Evolutionary conservation across 805 yeast genomes (phyloP).

Genomic region (Dipodascus geniculatus): DNA sequence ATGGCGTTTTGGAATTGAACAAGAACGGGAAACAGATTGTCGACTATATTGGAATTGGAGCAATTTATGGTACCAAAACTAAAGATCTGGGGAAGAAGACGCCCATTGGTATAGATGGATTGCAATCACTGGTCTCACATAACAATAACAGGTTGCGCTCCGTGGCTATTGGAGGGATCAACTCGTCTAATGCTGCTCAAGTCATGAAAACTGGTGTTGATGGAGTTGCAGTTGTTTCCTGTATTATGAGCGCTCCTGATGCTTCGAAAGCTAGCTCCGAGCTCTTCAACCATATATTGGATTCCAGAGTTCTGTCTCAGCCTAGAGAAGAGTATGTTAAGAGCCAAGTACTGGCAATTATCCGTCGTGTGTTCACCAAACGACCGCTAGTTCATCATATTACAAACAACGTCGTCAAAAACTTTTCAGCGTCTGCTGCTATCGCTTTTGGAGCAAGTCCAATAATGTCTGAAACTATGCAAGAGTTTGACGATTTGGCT

Average conservation of each 20-base stretch:
- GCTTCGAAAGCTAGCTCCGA: constrained; percentile 33
- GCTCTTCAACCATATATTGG: background rate
- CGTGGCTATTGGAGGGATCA: constrained; percentile 78
- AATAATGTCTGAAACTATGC: constrained; percentile 65
- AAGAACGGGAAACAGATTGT: constrained; percentile 20
- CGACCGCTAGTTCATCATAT: constrained; percentile 75
- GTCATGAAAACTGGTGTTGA: constrained; percentile 49
- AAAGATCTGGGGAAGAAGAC: constrained; percentile 39
- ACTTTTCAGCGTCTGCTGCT: constrained; percentile 77
- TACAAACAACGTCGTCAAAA: constrained; percentile 80
- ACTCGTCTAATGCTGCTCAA: constrained; percentile 46
- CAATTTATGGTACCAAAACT: constrained; percentile 63
- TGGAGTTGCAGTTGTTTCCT: constrained; percentile 86
- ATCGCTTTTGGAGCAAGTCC: constrained; percentile 81
- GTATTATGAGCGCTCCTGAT: constrained; percentile 55
- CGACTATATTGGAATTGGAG: constrained; percentile 81
- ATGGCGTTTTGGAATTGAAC: constrained; percentile 34
- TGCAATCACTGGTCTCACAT: constrained; percentile 36
- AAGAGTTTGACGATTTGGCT: constrained; percentile 61
- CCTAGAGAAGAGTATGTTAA: constrained; percentile 2
- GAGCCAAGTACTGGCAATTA: constrained; percentile 15
- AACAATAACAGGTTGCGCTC: constrained; percentile 32
- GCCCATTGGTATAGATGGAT: constrained; percentile 64
- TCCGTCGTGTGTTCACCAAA: constrained; percentile 18
- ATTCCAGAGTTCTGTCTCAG: constrained; percentile 1